A percentile compares a stretch with the other conserved stretches of the same genome.
phyloP scores from a whole-genome alignment of 2,329 filamentous ascomycete species.

The Clarireedia sp. region DNA sequence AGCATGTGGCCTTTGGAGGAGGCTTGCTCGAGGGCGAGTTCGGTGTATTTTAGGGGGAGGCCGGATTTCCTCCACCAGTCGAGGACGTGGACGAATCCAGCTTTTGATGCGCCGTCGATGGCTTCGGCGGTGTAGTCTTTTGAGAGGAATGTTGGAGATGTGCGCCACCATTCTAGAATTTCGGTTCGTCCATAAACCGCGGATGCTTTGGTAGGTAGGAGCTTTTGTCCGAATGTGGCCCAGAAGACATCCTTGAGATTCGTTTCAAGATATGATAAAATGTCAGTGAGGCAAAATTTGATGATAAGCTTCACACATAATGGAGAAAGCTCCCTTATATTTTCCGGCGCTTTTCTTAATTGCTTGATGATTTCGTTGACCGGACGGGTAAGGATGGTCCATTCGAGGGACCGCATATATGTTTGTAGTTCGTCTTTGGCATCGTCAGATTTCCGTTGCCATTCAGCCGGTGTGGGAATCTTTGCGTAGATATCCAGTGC shows the following conservation, averaged over 20 bases:
- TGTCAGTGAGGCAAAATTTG: conserved; percentile 75
- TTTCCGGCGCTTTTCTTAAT: conserved; percentile 62
- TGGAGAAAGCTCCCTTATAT: conserved; percentile 64
- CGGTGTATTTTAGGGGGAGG: conserved; percentile 75
- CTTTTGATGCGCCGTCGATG: conserved; percentile 77
- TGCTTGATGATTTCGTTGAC: conserved; percentile 65
- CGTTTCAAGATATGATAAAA: conserved; percentile 65
- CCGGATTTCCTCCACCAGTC: conserved; percentile 88
- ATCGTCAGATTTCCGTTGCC: conserved; percentile 54
- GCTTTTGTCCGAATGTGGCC: conserved; percentile 72
- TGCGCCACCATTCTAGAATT: conserved; percentile 86
- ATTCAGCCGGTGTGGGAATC: conserved; percentile 63
- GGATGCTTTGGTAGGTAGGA: conserved; percentile 81
- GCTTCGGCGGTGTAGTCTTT: conserved; percentile 73
- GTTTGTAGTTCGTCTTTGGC: conserved; percentile 59
- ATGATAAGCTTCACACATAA: conserved; percentile 83
- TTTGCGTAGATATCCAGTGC: conserved; percentile 75
- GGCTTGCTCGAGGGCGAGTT: conserved; percentile 79
- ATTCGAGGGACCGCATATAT: conserved; percentile 74
- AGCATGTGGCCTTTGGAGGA: conserved; percentile 76
- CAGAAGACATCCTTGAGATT: conserved; percentile 70
- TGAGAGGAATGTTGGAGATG: conserved; percentile 71
- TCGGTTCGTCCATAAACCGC: conserved; percentile 77
- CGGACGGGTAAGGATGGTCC: conserved; percentile 69
- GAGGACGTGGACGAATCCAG: conserved; percentile 76